Conservation (phyloP, 495 filamentous ascomycete genomes). For the Astrothelium subdiscretum region DNA sequence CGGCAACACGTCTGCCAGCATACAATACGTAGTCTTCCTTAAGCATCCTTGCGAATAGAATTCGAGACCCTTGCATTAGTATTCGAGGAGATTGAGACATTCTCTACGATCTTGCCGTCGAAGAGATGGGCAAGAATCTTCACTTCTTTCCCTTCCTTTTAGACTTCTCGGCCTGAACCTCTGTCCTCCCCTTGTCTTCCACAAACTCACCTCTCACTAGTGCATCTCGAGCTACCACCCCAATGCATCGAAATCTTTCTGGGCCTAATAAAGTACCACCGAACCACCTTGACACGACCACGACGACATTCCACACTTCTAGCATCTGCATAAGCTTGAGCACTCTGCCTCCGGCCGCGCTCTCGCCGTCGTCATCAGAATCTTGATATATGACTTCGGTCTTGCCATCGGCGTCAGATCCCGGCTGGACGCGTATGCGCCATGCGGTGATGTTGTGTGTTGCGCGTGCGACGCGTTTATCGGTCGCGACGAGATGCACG, state of each 20-base stretch:
- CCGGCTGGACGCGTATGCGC: conserved; percentile 40
- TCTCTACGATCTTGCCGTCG: neutral
- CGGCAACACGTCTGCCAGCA: neutral
- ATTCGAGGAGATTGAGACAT: no score
- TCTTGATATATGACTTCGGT: conserved; percentile 61
- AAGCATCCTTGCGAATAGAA: neutral
- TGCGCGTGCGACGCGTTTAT: conserved; percentile 71
- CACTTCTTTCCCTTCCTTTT: conserved; percentile 20
- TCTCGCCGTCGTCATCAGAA: conserved; percentile 92
- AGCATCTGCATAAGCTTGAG: conserved; percentile 87
- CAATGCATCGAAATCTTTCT: conserved; percentile 81
- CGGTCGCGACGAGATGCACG: conserved; percentile 59
- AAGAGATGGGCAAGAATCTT: neutral
- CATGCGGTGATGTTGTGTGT: conserved; percentile 84
- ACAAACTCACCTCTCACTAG: conserved; percentile 68
- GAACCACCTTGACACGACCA: conserved; percentile 95
- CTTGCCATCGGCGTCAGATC: conserved; percentile 22
- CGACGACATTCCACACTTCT: conserved; percentile 83
- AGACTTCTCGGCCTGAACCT: conserved; percentile 18
- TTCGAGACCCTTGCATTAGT: neutral
- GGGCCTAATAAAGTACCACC: conserved; percentile 81
- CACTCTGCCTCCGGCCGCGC: conserved; percentile 77
- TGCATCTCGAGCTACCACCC: conserved; percentile 71
- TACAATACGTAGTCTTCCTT: neutral
- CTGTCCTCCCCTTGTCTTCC: conserved; percentile 36